A percentile compares a stretch with the other conserved stretches of the same genome.
Evolutionary conservation across 257 asterid genomes (phyloP).

Genomic region (Oldenlandia corymbosa): DNA sequence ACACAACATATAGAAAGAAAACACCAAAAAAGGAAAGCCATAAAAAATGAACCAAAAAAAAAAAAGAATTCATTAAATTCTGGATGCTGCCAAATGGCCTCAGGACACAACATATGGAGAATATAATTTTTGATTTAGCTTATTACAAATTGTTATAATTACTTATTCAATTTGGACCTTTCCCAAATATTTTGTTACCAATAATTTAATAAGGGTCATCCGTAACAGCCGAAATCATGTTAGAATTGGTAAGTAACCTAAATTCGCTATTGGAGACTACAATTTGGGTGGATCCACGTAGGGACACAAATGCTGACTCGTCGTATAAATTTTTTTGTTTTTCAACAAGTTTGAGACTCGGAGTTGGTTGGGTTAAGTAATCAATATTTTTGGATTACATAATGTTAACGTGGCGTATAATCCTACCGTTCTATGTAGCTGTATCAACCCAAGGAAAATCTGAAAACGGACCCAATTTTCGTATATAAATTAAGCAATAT

Average conservation of each 20-base stretch:
- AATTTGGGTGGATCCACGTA: constrained; percentile 28
- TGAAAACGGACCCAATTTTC: constrained; percentile 7
- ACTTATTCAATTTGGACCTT: too few relatives aligned
- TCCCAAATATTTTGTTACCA: background rate
- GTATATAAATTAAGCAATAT: constrained; percentile 12
- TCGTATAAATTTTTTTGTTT: background rate
- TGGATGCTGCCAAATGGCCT: too few relatives aligned
- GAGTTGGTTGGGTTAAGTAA: constrained; percentile 52
- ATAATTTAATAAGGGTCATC: background rate
- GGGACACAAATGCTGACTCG: constrained; percentile 9
- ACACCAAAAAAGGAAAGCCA: too few relatives aligned
- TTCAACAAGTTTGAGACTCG: too few relatives aligned
- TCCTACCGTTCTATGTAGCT: constrained; percentile 24
- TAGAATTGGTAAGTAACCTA: constrained; percentile 35
- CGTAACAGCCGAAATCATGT: constrained; percentile 11
- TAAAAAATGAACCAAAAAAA: too few relatives aligned
- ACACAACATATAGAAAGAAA: too few relatives aligned
- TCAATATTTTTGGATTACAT: constrained; percentile 21
- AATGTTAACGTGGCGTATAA: constrained; percentile 41
- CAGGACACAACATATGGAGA: too few relatives aligned
- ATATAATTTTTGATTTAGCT: too few relatives aligned
- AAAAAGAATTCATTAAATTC: too few relatives aligned
- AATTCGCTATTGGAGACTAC: constrained; percentile 16
- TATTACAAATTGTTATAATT: too few relatives aligned
- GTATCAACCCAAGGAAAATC: constrained; percentile 38